A percentile compares a stretch with the other conserved stretches of the same genome.
These are phyloP conservation scores for Boeremia exigua DNA, from an alignment of 2,329 filamentous ascomycete genomes.

Conservation along the genomic window DNA sequence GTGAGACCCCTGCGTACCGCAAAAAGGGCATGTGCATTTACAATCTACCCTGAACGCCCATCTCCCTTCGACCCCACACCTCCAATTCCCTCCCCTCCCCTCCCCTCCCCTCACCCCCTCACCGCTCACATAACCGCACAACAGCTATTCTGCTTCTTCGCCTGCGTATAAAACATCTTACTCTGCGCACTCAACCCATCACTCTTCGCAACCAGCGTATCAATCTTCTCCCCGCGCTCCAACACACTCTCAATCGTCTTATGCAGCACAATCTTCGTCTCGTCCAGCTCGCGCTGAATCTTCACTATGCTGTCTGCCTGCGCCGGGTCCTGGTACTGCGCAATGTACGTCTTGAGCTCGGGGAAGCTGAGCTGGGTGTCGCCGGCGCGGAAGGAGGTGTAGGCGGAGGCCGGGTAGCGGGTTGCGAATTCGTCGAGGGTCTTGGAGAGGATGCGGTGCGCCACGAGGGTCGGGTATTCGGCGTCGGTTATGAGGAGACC, in stretches of 20 bases:
- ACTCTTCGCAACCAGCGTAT: constrained; percentile 91
- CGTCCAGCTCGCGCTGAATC: constrained; percentile 95
- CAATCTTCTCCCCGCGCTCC: constrained; percentile 95
- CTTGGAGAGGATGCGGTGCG: constrained; percentile 86
- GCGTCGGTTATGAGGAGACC: constrained; percentile 56
- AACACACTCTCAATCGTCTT: constrained; percentile 92
- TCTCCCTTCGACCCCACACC: no score
- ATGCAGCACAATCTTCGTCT: constrained; percentile 96
- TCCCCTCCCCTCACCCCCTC: background rate
- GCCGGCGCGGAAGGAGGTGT: constrained; percentile 56
- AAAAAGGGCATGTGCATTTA: no score
- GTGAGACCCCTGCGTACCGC: no score
- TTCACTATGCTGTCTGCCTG: constrained; percentile 92
- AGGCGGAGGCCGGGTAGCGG: constrained; percentile 74
- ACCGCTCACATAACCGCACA: constrained; percentile 61
- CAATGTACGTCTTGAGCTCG: constrained; percentile 78
- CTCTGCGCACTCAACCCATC: constrained; percentile 88
- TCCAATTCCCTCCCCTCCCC: background rate
- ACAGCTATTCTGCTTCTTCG: constrained; percentile 68
- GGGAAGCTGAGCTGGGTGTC: constrained; percentile 63
- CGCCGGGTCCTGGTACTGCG: constrained; percentile 82
- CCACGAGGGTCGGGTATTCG: constrained; percentile 71
- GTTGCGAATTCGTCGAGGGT: constrained; percentile 85
- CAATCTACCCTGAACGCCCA: no score
- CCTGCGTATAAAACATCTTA: constrained; percentile 93